Evolutionary conservation across 257 asterid species (phyloP).

Genomic region (Cordia subcordata): DNA sequence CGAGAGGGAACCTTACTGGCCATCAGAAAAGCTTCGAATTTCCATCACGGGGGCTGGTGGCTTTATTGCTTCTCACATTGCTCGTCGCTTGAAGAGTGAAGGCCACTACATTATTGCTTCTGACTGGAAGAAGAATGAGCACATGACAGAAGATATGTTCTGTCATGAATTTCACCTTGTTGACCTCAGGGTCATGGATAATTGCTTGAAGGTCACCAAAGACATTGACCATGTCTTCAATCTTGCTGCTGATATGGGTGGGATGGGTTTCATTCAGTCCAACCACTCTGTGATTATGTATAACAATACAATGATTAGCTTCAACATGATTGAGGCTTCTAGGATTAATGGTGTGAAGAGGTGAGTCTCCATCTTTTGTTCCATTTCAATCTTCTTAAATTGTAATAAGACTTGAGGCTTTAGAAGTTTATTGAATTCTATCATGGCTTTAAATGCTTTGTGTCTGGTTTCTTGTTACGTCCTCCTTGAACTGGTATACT

Average conservation of each 20-base stretch:
- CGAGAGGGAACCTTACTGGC: constrained; percentile 89
- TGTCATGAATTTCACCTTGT: constrained; percentile 87
- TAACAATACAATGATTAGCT: constrained; percentile 88
- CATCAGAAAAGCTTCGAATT: constrained; percentile 64
- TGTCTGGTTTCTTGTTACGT: neutral
- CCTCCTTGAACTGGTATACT: neutral
- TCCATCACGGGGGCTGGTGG: constrained; percentile 96
- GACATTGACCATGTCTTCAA: constrained; percentile 79
- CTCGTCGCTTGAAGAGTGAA: constrained; percentile 81
- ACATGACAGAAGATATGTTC: constrained; percentile 93
- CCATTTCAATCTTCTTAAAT: neutral
- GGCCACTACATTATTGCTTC: constrained; percentile 92
- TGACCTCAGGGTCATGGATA: constrained; percentile 92
- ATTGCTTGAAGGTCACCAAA: constrained; percentile 75
- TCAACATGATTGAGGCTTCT: constrained; percentile 91
- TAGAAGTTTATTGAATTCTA: neutral
- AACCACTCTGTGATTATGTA: constrained; percentile 92
- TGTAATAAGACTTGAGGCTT: neutral
- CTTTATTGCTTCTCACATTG: constrained; percentile 85
- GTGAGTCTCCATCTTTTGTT: constrained; percentile 23
- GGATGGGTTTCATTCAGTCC: constrained; percentile 96
- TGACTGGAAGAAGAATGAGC: constrained; percentile 94
- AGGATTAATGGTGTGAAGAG: constrained; percentile 76
- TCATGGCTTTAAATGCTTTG: neutral
- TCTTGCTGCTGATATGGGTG: constrained; percentile 97